A percentile compares a stretch with the other conserved stretches of the same genome.
phyloP scores from a whole-genome alignment of 2,329 filamentous ascomycete genomes.

The Neopestalotiopsis clavispora region DNA sequence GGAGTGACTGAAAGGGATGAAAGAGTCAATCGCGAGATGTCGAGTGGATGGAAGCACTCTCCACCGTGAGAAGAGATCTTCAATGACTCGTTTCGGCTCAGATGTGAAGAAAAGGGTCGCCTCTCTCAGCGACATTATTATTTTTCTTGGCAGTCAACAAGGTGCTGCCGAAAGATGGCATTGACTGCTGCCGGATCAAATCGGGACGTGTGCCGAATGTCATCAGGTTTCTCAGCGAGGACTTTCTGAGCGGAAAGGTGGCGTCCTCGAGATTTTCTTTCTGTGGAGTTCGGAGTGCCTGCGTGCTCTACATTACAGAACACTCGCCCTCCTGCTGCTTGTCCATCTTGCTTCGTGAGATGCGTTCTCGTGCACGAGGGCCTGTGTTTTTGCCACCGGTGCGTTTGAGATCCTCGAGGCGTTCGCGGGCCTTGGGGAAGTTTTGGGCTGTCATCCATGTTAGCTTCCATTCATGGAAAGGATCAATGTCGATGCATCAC shows the following conservation, averaged over 20 bases:
- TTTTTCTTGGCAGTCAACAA: not conserved
- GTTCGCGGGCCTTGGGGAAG: constrained; percentile 89
- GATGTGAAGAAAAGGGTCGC: constrained; percentile 4
- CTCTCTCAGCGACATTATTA: not conserved
- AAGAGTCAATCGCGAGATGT: not conserved
- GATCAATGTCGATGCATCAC: constrained; percentile 42
- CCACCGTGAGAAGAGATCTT: not conserved
- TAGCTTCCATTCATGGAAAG: constrained; percentile 12
- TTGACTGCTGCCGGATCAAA: not conserved
- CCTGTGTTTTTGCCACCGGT: constrained; percentile 67
- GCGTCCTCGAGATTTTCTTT: constrained; percentile 4
- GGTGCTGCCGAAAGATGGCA: not conserved
- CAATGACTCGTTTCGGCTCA: not conserved
- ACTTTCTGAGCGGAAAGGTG: constrained; percentile 11
- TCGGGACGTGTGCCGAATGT: not conserved
- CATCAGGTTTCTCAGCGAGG: constrained; percentile 7
- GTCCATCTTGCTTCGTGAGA: constrained; percentile 81
- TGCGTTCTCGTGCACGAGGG: constrained; percentile 75
- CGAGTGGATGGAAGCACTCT: too few species aligned
- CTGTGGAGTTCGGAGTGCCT: constrained; percentile 19
- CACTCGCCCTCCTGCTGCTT: constrained; percentile 91
- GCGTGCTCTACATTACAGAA: constrained; percentile 69
- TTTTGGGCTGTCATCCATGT: constrained; percentile 74
- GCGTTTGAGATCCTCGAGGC: constrained; percentile 88
- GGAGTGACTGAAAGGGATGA: not conserved